Evolutionary conservation across 106 monocot genomes (phyloP).

Genomic region (Dendrobium nobile): DNA sequence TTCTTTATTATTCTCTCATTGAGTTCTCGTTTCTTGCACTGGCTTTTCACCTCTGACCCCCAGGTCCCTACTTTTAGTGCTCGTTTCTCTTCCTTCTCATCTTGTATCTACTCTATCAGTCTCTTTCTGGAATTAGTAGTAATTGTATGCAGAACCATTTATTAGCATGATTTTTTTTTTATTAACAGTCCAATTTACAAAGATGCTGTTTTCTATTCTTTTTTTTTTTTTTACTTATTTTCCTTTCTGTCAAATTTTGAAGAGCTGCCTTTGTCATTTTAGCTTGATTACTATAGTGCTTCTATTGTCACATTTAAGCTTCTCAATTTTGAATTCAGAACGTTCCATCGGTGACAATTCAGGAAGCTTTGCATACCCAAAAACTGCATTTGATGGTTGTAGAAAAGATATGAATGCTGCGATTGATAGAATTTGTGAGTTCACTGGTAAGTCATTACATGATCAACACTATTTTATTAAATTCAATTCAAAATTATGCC

Average conservation of each 20-base stretch:
- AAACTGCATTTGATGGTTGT: constrained; percentile 81
- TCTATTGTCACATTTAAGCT: neutral
- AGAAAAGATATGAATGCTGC: constrained; percentile 91
- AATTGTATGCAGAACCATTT: neutral
- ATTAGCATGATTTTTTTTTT: neutral
- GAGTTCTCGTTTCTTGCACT: no score
- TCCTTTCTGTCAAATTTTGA: neutral
- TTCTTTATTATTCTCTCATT: no score
- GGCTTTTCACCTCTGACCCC: no score
- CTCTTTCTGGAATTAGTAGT: neutral
- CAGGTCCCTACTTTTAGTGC: no score
- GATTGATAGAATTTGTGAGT: constrained; percentile 78
- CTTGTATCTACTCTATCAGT: neutral
- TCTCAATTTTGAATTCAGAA: constrained; percentile 30
- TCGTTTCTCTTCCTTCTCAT: neutral
- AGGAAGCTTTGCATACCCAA: constrained; percentile 32
- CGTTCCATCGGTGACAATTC: constrained; percentile 56
- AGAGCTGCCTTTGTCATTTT: neutral
- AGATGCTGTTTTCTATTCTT: neutral
- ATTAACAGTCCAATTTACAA: neutral
- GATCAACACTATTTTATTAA: neutral
- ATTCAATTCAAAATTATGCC: neutral
- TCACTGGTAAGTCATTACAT: constrained; percentile 48
- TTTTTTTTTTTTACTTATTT: neutral
- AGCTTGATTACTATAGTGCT: neutral